Evolutionary conservation across 768 basidiomycete genomes (phyloP), one percentile per base, ranked within the genome.

Genomic region (Suillus occidentalis): DNA sequence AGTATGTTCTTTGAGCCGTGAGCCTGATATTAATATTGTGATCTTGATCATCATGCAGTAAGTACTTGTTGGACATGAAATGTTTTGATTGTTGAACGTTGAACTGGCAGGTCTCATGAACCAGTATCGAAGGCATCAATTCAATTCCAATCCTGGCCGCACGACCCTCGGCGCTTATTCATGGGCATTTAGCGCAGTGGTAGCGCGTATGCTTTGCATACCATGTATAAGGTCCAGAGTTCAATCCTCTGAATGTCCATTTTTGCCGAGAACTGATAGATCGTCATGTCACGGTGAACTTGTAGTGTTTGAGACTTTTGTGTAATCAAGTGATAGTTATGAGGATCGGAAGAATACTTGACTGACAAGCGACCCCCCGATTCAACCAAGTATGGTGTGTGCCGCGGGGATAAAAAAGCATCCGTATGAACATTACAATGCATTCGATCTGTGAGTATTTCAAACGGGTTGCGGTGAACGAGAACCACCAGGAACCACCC

Each of bases 161-260:
- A 52, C 16, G 52, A 18, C 9, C 16, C 4, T 18, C 20, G 12
- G 34, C 20, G 20, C 37, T 40, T 40, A 18, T 59, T 42, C 57
- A 66, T 63, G 73, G 69, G 66, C 66, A 66, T 68, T 70, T 73
- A 73, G 72, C 72, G 72, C 72, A 77, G 76, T 79, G 78, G 78
- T 79, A 79, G 78, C 78, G 78, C 78, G 78, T 71, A 79, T 79
- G 78, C 78, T 79, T 79, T 79, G 78, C 78, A 79, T 39, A 40
- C 70, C 60, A 45, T 79, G 78, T 79, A 79, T 79, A 71, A 79
- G 76, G 78, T 77, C 78, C 77, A 77, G 77, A 76, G 77, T 78
- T 78, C 77, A 78, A 78, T 78, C 77, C 77, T 78, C 78, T 79
- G 78, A 70, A 76, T 70, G 78, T 79, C 78, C 78, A 67, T n/a